phyloP scores from a whole-genome alignment of 371 early-diverging fungal genomes.

The Mortierella sp. region DNA sequence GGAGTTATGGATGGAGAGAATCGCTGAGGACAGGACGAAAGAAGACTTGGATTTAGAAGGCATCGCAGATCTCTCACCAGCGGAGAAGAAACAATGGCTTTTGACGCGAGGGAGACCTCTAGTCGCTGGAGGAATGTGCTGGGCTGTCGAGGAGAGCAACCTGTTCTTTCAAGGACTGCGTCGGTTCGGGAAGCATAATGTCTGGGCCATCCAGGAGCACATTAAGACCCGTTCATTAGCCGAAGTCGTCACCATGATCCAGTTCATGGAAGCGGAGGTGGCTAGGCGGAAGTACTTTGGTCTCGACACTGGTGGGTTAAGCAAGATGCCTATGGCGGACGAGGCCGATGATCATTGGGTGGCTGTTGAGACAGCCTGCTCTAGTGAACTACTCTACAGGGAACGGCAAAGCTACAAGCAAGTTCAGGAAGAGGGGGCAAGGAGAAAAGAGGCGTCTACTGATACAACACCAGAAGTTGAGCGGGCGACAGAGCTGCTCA shows the following conservation, averaged over 20 bases:
- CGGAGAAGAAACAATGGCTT: conserved; percentile 1
- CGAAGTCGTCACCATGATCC: conserved; percentile 44
- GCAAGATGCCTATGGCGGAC: conserved; percentile 49
- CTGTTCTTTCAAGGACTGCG: conserved; percentile 40
- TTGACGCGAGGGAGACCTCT: conserved; percentile 14
- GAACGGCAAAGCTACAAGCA: conserved; percentile 17
- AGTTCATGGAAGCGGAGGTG: conserved; percentile 42
- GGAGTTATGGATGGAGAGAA: conserved; percentile 10
- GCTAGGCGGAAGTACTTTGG: conserved; percentile 17
- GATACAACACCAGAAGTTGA: no score
- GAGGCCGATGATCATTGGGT: conserved; percentile 27
- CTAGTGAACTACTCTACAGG: neutral
- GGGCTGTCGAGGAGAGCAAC: conserved; percentile 35
- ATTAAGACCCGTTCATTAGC: conserved; percentile 37
- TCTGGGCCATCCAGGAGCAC: conserved; percentile 48
- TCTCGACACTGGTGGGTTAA: neutral
- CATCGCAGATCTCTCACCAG: neutral
- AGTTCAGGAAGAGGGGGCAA: conserved; percentile 30
- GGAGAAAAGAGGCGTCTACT: no score
- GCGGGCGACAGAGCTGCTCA: no score
- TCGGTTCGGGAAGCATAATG: conserved; percentile 49
- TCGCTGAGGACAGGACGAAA: conserved; percentile 1
- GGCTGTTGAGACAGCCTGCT: conserved; percentile 24
- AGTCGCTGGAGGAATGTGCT: conserved; percentile 40
- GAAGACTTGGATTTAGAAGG: neutral